phyloP scores from a whole-genome alignment of 2,329 filamentous ascomycete species.

The Phaeosphaeriaceae sp. region DNA sequence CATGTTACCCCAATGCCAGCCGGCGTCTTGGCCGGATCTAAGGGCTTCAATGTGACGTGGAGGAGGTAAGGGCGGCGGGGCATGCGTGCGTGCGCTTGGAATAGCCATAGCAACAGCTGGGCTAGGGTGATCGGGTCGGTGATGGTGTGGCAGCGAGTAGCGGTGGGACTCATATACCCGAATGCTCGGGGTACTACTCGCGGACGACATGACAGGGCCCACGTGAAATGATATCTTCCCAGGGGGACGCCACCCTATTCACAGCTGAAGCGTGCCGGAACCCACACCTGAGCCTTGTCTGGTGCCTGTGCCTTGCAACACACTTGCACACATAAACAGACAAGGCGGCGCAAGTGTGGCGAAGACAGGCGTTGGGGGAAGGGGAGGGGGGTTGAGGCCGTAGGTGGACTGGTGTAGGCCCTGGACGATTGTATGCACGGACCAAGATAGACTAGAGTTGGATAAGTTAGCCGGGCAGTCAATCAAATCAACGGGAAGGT shows the following conservation, averaged over 20 bases:
- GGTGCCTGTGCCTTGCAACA: too few species aligned
- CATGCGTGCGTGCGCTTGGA: conserved; percentile 61
- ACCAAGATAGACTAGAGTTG: neutral
- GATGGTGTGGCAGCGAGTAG: conserved; percentile 40
- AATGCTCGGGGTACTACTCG: conserved; percentile 49
- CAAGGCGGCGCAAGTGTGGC: conserved; percentile 41
- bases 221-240: conserved; percentile 22
- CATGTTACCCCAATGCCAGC: conserved; percentile 68
- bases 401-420: neutral
- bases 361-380: conserved; percentile 14
- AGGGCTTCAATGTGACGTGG: conserved; percentile 65
- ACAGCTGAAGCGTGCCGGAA: conserved; percentile 44
- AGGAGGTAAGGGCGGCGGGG: conserved; percentile 70
- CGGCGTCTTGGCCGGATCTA: conserved; percentile 64
- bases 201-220: conserved; percentile 43
- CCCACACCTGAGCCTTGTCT: too few species aligned
- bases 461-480: conserved; percentile 1
- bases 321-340: too few species aligned
- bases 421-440: conserved; percentile 1
- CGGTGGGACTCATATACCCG: conserved; percentile 52
- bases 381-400: too few species aligned
- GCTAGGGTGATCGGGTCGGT: conserved; percentile 45
- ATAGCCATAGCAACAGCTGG: conserved; percentile 65
- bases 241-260: conserved; percentile 38
- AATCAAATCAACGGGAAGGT: neutral